Percentiles rank a stretch among this genome's conserved stretches.
These are phyloP conservation scores for Diaporthe sp. DNA, from an alignment of 2,329 filamentous ascomycete genomes.

Conservation along the genomic window DNA sequence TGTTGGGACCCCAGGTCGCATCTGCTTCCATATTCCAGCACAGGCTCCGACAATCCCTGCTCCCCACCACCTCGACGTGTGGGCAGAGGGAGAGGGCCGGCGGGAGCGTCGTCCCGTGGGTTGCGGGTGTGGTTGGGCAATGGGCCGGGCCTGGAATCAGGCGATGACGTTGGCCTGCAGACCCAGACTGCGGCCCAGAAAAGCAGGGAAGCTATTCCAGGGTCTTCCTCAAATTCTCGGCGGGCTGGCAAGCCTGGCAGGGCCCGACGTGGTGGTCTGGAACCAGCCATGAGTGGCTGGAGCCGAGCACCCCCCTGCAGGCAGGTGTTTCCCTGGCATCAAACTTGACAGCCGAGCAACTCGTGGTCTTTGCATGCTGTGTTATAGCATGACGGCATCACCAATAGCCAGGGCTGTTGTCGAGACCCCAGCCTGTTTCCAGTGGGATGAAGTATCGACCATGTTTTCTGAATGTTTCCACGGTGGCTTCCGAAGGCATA, in stretches of 20 bases:
- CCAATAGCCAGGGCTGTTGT: neutral
- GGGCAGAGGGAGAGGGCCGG: slow-evolving; percentile 2
- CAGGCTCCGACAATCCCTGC: slow-evolving; percentile 17
- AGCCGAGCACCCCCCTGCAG: slow-evolving; percentile 26
- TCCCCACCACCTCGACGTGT: neutral
- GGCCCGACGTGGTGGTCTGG: slow-evolving; percentile 23
- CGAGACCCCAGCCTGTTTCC: neutral
- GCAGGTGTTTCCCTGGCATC: slow-evolving; percentile 31
- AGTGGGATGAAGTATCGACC: neutral
- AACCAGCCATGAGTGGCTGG: slow-evolving; percentile 32
- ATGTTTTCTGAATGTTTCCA: neutral
- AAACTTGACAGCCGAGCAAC: slow-evolving; percentile 16
- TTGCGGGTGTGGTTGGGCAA: slow-evolving; percentile 32
- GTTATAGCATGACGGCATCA: slow-evolving; percentile 31
- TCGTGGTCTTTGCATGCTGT: neutral
- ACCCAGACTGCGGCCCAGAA: slow-evolving; percentile 29
- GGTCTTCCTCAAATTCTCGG: slow-evolving; percentile 15
- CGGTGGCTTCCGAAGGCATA: neutral
- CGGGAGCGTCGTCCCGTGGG: slow-evolving; percentile 26
- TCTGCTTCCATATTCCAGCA: slow-evolving; percentile 15
- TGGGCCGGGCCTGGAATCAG: slow-evolving; percentile 24
- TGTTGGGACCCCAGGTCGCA: slow-evolving; percentile 17
- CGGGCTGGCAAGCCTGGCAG: slow-evolving; percentile 2
- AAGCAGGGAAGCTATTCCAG: slow-evolving; percentile 37
- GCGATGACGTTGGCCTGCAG: slow-evolving; percentile 42